phyloP scores from a whole-genome alignment of 2,329 filamentous ascomycete genomes.

The Nannizziopsis barbatae region DNA sequence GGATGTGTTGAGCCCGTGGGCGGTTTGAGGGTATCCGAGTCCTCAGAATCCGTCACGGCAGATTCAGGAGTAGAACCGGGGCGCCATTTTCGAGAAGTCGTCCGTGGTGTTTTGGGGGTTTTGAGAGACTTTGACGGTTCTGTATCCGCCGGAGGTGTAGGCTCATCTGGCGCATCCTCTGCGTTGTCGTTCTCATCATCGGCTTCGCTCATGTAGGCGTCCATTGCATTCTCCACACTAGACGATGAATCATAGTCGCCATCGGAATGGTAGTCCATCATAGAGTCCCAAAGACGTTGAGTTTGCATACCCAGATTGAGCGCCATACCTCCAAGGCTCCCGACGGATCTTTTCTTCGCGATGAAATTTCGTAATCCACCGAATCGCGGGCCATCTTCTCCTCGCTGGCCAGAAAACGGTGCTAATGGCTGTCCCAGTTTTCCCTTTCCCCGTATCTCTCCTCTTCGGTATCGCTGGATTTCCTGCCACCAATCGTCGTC shows the following conservation, averaged over 20 bases:
- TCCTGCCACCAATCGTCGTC: constrained; percentile 78
- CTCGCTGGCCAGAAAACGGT: constrained; percentile 24
- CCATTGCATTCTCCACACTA: constrained; percentile 32
- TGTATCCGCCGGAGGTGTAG: constrained; percentile 5
- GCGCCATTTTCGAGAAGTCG: constrained; percentile 1
- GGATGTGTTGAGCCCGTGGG: constrained; percentile 1
- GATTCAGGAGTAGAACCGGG: constrained; percentile 5
- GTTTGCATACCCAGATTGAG: constrained; percentile 65
- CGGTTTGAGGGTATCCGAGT: constrained; percentile 5
- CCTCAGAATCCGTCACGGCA: constrained; percentile 11
- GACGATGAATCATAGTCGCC: constrained; percentile 36
- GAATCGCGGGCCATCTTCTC: constrained; percentile 36
- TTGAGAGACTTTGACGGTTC: neutral
- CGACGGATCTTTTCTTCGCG: constrained; percentile 42
- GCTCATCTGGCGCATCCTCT: constrained; percentile 1
- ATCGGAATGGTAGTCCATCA: constrained; percentile 43
- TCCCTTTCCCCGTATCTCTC: constrained; percentile 15
- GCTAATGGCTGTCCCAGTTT: constrained; percentile 9
- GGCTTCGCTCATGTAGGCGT: constrained; percentile 7
- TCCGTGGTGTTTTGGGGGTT: neutral
- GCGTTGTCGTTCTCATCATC: constrained; percentile 15
- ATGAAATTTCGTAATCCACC: constrained; percentile 53
- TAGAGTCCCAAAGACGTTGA: constrained; percentile 54
- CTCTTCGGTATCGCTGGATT: constrained; percentile 43
- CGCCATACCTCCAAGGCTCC: constrained; percentile 43